A percentile compares a stretch with the other conserved stretches of the same genome.
Conservation (phyloP, 805 yeast genomes). For the Ogataea minuta region DNA sequence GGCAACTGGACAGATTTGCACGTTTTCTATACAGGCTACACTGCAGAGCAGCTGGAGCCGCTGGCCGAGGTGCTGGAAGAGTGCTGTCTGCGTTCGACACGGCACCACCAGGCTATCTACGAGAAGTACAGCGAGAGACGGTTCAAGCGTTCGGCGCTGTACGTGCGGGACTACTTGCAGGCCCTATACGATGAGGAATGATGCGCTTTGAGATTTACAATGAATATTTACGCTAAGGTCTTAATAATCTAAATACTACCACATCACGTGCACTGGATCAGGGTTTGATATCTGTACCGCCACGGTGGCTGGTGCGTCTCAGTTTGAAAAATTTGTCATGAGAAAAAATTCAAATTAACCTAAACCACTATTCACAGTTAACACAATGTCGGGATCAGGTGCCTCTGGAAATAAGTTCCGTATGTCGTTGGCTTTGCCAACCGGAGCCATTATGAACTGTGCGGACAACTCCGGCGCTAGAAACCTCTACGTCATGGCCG, state of each 20-base stretch:
- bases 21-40: constrained; percentile 88
- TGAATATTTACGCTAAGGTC: constrained; percentile 14
- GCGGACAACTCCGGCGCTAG: constrained; percentile 99
- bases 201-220: constrained; percentile 10
- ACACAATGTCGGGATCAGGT: constrained; percentile 79
- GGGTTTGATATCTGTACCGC: neutral
- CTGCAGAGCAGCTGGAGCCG: constrained; percentile 79
- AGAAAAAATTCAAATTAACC: constrained; percentile 4
- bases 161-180: constrained; percentile 72
- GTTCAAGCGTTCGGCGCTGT: constrained; percentile 73
- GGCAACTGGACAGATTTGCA: constrained; percentile 86
- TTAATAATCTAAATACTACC: neutral
- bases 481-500: constrained; percentile 97
- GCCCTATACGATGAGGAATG: constrained; percentile 25
- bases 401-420: constrained; percentile 99
- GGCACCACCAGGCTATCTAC: constrained; percentile 74
- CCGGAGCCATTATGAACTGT: constrained; percentile 99
- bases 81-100: constrained; percentile 56
- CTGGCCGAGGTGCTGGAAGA: constrained; percentile 71
- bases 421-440: constrained; percentile 99
- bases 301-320: constrained; percentile 9
- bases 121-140: constrained; percentile 88
- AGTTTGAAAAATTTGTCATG: constrained; percentile 9
- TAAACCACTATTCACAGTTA: constrained; percentile 10
- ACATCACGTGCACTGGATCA: constrained; percentile 11